Conservation (phyloP, 768 basidiomycete genomes). For the Collybia mongolica region DNA sequence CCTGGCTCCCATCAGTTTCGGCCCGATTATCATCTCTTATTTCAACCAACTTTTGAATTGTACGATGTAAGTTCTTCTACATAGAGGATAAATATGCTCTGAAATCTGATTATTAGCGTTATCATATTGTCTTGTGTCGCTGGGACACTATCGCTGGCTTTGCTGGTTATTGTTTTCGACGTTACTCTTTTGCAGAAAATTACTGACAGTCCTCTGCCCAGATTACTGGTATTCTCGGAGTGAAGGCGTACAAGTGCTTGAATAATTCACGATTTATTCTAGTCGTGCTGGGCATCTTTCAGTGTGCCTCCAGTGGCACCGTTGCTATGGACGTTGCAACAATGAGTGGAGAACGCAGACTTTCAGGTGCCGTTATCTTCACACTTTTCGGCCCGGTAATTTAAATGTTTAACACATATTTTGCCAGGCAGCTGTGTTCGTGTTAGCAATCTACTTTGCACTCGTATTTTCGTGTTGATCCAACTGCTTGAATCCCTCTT, state of each 20-base stretch:
- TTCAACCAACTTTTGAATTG: slow-evolving; percentile 42
- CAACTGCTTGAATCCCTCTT: slow-evolving; percentile 57
- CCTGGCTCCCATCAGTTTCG: slow-evolving; percentile 42
- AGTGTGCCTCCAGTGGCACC: slow-evolving; percentile 37
- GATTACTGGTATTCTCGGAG: slow-evolving; percentile 63
- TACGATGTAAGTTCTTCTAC: slow-evolving; percentile 37
- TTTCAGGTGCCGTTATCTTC: slow-evolving; percentile 39
- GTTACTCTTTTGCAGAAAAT: neutral
- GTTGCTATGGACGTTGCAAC: slow-evolving; percentile 39
- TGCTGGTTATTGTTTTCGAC: slow-evolving; percentile 30
- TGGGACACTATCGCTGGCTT: slow-evolving; percentile 34
- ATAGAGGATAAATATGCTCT: neutral
- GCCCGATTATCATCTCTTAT: slow-evolving; percentile 45
- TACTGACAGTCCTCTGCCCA: slow-evolving; percentile 17
- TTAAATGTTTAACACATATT: neutral
- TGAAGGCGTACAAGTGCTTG: slow-evolving; percentile 67
- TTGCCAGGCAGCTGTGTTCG: slow-evolving; percentile 46
- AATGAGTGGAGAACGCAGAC: slow-evolving; percentile 37
- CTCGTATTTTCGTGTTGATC: slow-evolving; percentile 42
- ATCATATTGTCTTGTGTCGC: slow-evolving; percentile 34
- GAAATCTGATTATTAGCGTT: slow-evolving; percentile 23
- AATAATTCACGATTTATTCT: slow-evolving; percentile 58
- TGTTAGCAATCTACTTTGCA: slow-evolving; percentile 30
- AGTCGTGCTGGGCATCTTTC: slow-evolving; percentile 38
- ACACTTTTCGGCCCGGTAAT: neutral